These are phyloP conservation scores for Verticillium nonalfalfae DNA, from an alignment of 2,329 filamentous ascomycete genomes.

Conservation along the genomic window DNA sequence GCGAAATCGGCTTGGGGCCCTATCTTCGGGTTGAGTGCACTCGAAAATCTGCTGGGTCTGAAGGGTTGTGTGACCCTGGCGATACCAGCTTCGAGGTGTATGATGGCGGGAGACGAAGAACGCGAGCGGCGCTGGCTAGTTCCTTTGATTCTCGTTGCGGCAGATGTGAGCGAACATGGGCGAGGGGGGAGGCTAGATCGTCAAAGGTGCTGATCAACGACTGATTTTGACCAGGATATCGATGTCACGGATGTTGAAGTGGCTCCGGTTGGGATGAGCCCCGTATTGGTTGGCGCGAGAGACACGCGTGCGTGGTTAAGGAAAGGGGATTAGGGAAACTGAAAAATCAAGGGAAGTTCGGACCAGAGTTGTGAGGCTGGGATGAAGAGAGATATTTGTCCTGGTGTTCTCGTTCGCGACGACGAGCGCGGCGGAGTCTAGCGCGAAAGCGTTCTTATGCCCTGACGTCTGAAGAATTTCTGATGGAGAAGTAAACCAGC, in stretches of 20 bases:
- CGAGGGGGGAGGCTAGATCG: not conserved
- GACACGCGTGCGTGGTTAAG: not conserved
- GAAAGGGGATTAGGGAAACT: constrained; percentile 4
- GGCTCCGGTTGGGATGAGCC: not conserved
- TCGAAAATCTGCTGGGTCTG: not conserved
- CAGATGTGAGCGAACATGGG: not conserved
- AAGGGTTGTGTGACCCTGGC: not conserved
- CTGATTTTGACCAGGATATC: not conserved
- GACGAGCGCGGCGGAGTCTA: not conserved
- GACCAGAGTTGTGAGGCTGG: not conserved
- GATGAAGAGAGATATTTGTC: not conserved
- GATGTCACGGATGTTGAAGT: not conserved
- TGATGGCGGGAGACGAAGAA: not conserved
- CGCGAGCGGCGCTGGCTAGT: not conserved
- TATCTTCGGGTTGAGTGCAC: not conserved
- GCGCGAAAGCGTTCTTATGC: not conserved
- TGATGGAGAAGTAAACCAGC: constrained; percentile 8
- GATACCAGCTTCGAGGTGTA: not conserved
- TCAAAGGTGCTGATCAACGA: not conserved
- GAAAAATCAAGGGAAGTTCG: not conserved
- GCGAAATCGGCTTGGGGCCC: not conserved
- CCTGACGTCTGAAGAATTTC: not conserved
- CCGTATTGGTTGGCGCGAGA: not conserved
- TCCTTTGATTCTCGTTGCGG: not conserved
- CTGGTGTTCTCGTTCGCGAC: not conserved